These are phyloP conservation scores for Creolimax fragrantissima DNA, from an alignment of 78 protist species.

Conservation along the genomic window DNA sequence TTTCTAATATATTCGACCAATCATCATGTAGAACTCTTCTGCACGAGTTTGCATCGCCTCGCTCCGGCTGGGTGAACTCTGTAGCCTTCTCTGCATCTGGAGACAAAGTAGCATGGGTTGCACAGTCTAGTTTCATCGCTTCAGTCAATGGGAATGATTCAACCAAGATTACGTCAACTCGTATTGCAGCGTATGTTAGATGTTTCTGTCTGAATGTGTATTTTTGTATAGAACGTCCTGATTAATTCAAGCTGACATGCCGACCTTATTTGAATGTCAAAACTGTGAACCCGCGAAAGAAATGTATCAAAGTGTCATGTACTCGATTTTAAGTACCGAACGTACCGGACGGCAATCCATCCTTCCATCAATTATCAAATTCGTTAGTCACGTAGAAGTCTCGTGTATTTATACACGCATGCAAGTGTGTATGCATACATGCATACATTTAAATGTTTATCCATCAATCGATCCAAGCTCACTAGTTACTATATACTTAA, in stretches of 20 bases:
- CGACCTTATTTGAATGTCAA: too few species aligned
- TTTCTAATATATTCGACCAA: too few species aligned
- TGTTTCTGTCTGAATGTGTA: too few species aligned
- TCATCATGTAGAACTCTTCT: neutral
- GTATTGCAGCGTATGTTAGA: neutral
- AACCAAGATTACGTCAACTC: neutral
- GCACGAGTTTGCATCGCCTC: neutral
- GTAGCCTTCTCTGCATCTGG: constrained; percentile 73
- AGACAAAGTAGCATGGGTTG: constrained; percentile 44
- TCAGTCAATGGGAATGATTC: neutral
- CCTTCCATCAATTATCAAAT: too few species aligned
- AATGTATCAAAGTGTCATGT: too few species aligned
- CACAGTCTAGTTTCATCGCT: constrained; percentile 15
- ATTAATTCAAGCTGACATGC: too few species aligned
- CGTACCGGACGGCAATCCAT: too few species aligned
- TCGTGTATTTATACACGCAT: neutral
- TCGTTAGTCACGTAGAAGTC: too few species aligned
- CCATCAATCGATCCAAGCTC: neutral
- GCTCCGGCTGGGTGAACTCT: constrained; percentile 79
- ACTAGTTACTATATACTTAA: neutral
- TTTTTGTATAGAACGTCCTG: too few species aligned
- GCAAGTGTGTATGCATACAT: neutral
- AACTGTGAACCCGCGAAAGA: too few species aligned
- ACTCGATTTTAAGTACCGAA: too few species aligned
- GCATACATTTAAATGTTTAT: neutral